Evolutionary conservation across 371 early-diverging fungal species (phyloP), one percentile per base, ranked within the genome.

Genomic region (Amoeboradix gromovi): DNA sequence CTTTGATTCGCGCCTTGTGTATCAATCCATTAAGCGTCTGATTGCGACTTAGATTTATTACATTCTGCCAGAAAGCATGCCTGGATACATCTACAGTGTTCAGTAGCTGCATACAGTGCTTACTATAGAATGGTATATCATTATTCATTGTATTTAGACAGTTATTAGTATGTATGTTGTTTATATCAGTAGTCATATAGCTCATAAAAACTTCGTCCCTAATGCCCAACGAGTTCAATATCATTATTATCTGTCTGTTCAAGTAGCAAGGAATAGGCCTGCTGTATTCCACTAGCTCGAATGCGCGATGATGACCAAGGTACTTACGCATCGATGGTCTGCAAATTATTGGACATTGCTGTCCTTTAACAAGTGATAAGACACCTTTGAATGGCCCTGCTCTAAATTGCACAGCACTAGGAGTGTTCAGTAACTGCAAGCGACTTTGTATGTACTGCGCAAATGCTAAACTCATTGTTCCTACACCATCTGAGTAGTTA

Each of bases 401-500:
- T 48, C 91, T 83, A 31, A 90, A 84, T 72, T 92, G 91, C 66
- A 86, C 84, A 0, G 89, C 90, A 29, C 81, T 78, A 0, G 90
- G 90, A 0, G 77, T 69, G 0, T 72, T 68, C 32, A 74, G 74
- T 30, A 86, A 75, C 30, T 80, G 78, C 70, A 87, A 70, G 12
- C 72, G 73, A 0, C 74, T 67, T 0, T 81, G 79, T 5, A 86
- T 80, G 27, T 72, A 78, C 74, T 65, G 69, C 0, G 86, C 86
- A 22, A 85, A 69, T 0, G 30, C 72, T 2, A 70, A 71, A 0
- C 85, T 81, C 2, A 90, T 83, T 29, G 74, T 77, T 1, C 92
- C 92, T n/a, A 87, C 83, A 16, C 93, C 93, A 73, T 92, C 93
- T 1, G 87, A 83, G 72, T 89, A 91, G 0, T 71, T 75, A 71